Conservation (phyloP, 225 moss, liverwort and hornwort genomes). For the Polytrichum formosum region DNA sequence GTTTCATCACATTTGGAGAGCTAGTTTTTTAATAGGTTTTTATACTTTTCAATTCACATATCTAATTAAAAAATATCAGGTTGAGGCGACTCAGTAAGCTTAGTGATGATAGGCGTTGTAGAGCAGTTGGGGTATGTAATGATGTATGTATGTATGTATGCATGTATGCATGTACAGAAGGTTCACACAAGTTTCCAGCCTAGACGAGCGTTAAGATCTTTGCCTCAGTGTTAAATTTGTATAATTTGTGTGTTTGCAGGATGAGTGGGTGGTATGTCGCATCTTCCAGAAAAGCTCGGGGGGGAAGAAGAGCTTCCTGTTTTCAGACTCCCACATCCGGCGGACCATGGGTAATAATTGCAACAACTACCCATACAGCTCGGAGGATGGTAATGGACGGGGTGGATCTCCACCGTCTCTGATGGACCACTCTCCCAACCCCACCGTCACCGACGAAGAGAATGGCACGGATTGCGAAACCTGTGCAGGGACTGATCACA, state of each 20-base stretch:
- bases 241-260: conserved; percentile 22
- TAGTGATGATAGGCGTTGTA: too few relatives aligned
- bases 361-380: background rate
- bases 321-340: conserved; percentile 27
- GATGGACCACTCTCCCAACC: conserved; percentile 12
- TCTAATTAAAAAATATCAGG: too few relatives aligned
- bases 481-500: conserved; percentile 8
- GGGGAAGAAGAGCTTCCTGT: conserved; percentile 43
- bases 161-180: too few relatives aligned
- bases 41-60: too few relatives aligned
- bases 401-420: background rate
- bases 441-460: conserved; percentile 10
- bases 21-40: too few relatives aligned
- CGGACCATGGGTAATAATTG: background rate
- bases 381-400: conserved; percentile 1
- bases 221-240: background rate
- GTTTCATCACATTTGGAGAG: too few relatives aligned
- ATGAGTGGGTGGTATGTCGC: conserved; percentile 67
- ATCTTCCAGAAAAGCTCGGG: conserved; percentile 57
- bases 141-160: too few relatives aligned
- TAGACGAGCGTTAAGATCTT: background rate
- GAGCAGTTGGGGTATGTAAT: too few relatives aligned
- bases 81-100: too few relatives aligned
- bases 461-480: conserved; percentile 11
- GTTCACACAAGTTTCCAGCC: background rate